These are phyloP conservation scores for Xylariales sp. DNA, from an alignment of 2,329 filamentous ascomycete genomes.

Conservation along the genomic window DNA sequence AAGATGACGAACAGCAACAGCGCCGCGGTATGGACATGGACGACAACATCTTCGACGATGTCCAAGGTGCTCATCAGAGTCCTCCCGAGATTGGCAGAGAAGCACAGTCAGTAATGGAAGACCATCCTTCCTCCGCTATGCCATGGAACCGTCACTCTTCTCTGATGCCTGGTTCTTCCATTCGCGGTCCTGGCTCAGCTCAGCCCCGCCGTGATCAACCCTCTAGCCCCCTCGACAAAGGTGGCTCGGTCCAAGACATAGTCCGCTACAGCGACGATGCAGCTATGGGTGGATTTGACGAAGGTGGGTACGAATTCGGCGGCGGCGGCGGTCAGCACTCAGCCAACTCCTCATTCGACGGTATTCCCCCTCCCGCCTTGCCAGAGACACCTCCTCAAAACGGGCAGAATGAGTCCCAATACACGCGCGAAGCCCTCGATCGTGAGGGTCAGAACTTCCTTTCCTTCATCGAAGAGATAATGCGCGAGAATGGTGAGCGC, in stretches of 20 bases:
- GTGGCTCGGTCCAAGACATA: constrained; percentile 33
- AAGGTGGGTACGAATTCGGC: constrained; percentile 29
- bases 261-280: constrained; percentile 43
- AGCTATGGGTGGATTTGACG: constrained; percentile 27
- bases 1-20: constrained; percentile 17
- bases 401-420: constrained; percentile 11
- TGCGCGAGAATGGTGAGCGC: constrained; percentile 25
- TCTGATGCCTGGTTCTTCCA: constrained; percentile 40
- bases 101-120: constrained; percentile 59
- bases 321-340: constrained; percentile 18
- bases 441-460: constrained; percentile 42
- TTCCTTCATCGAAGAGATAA: constrained; percentile 34
- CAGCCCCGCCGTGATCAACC: constrained; percentile 35
- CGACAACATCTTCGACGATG: constrained; percentile 15
- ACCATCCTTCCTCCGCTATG: constrained; percentile 54
- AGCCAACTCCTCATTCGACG: constrained; percentile 28
- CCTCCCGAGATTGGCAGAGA: constrained; percentile 37
- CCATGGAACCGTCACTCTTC: constrained; percentile 51
- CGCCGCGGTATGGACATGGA: constrained; percentile 22
- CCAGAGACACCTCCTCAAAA: not conserved
- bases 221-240: constrained; percentile 35
- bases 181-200: constrained; percentile 34
- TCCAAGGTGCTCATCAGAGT: constrained; percentile 13
- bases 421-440: constrained; percentile 32
- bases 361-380: constrained; percentile 14